Evolutionary conservation across 805 yeast genomes (phyloP), one percentile per base, ranked within the genome.

Genomic region (Wickerhamiella cacticola): DNA sequence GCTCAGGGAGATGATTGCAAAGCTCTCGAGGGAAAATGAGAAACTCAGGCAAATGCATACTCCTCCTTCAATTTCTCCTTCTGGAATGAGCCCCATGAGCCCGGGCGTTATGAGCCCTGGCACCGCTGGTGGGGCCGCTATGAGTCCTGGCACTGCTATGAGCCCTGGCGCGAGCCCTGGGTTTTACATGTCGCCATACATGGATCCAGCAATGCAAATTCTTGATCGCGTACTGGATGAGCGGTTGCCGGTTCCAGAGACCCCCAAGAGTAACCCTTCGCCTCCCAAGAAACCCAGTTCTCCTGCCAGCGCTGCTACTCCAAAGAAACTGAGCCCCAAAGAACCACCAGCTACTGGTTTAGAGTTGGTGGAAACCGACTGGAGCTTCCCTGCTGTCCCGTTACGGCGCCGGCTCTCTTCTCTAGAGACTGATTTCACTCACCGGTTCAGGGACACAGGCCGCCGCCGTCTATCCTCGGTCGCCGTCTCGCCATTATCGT

Each of bases 11-110:
- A 78, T 76, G 63, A 70, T 81, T 49, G 67, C 73, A 59, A 82
- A 75, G 57, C 72, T 79, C 46, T 89, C 82, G 63, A 73, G 75
- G 54, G 88, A 77, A 45, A 74, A 72, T 55, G 85, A 77, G 56
- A 53, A 46, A 47, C 53, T 33, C 52, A 49, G 42, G 49, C 43
- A 15, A 42, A 41, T 48, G 48, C 50, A 35, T 8, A 39, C 45
- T 7, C 52, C 41, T 2, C 55, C 54, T 23, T 47, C 53, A 36
- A 46, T 42, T 9, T 45, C 52, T 5, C 33, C 48, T 15, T n/a
- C 42, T 7, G 43, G 28, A 21, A 58, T 53, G 52, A 53, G 54
- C 22, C 26, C 42, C 1, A 42, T 44, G 41, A 43, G 46, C 26
- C 46, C 46, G 9, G 28, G 28, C 16, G 36, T 19, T 6, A 29